Base-by-base conservation (phyloP, 257 asterid genomes). In the Cruciata laevipes region DNA sequence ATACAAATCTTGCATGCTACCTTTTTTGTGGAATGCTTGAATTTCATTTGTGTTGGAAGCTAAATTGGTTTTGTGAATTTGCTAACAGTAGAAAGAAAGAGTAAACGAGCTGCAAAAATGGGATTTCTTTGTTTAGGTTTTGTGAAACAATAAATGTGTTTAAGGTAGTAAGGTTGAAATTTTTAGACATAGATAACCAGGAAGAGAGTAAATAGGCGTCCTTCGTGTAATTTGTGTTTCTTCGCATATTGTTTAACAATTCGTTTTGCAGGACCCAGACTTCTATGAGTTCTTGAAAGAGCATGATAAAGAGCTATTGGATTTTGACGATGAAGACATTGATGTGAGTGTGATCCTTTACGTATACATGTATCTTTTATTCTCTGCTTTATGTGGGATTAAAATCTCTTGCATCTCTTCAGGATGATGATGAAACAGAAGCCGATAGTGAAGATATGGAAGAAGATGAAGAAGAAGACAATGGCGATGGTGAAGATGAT, bases 241-340 rank as follows among this genome's bases (percentile, higher is more conserved):
- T 66, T 51, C 42, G 27, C 52, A 33, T 37, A 32, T 61, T 56
- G 68, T 38, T 59, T 67, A 74, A 70, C 63, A 7, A 31, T 69
- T 64, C 27, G 73, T 21, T 74, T 21, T 83, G 75, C 87, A 90
- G 97, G 95, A 94, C 66, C 97, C 96, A 0, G 99, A 88, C 80
- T 94, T 90, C 71, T 90, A 80, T 71, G 89, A 88, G 74, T 90
- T 79, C 82, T 84, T 94, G 84, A 79, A 90, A 78, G 95, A 88
- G 80, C 86, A 86, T 61, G 93, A 90, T 74, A 75, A 85, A 79
- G 90, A 85, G 76, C 99, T 90, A 70, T 76, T 94, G 78, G 92
- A 88, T 25, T 94, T 94, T 71, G 79, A 83, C 27, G 93, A 80
- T 68, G 86, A 83, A 74, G 95, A 84, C 51, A 58, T 79, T 76